These are phyloP conservation scores for Plectranthus barbatus DNA, from an alignment of 257 asterid genomes.

Conservation along the genomic window DNA sequence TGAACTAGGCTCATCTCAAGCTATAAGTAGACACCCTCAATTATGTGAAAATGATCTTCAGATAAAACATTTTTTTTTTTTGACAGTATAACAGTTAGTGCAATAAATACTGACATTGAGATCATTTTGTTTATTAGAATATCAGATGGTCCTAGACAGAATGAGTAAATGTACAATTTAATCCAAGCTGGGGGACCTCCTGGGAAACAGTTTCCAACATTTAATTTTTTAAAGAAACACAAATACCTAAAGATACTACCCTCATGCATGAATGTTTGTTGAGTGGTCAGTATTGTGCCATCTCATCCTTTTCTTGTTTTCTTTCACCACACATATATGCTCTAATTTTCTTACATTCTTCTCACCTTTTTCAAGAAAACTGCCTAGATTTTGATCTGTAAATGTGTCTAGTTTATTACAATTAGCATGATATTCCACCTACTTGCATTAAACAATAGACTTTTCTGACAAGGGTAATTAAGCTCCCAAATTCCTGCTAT, in stretches of 20 bases:
- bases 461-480: not conserved
- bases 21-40: constrained; percentile 15
- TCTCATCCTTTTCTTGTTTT: constrained; percentile 10
- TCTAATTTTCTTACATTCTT: not conserved
- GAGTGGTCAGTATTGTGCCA: constrained; percentile 23
- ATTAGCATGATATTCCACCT: not conserved
- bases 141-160: constrained; percentile 9
- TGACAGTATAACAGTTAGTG: not conserved
- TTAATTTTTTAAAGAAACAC: not conserved
- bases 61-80: not conserved
- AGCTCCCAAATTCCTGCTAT: too few species aligned
- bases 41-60: not conserved
- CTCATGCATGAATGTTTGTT: constrained; percentile 21
- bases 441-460: not conserved
- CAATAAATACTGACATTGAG: not conserved
- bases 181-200: constrained; percentile 11
- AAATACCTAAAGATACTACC: not conserved
- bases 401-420: not conserved
- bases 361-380: not conserved
- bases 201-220: not conserved
- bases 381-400: not conserved
- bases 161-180: not conserved
- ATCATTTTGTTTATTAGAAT: not conserved
- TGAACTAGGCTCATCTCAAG: constrained; percentile 6
- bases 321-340: constrained; percentile 18